A percentile compares a stretch with the other conserved stretches of the same genome.
Conservation (phyloP, 2,329 filamentous ascomycete genomes). For the Acrocalymma vagum region DNA sequence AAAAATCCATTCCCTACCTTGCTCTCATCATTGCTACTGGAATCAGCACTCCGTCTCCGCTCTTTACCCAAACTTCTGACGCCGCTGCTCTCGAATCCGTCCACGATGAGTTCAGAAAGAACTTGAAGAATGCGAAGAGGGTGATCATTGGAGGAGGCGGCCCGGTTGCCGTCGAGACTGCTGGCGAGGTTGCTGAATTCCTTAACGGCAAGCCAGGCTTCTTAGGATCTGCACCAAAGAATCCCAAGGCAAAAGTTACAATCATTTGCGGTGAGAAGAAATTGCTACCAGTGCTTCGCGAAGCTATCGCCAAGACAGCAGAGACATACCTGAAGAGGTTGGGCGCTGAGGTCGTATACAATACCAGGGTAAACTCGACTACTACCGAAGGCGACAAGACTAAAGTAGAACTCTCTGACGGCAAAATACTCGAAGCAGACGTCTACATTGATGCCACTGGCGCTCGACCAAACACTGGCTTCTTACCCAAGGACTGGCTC, state of each 20-base stretch:
- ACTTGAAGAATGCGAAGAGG: constrained; percentile 49
- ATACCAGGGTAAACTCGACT: constrained; percentile 43
- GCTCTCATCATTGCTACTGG: constrained; percentile 66
- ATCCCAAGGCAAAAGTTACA: constrained; percentile 53
- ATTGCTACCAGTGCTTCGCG: constrained; percentile 55
- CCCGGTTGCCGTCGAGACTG: constrained; percentile 59
- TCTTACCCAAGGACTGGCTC: constrained; percentile 60
- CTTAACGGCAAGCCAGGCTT: constrained; percentile 49
- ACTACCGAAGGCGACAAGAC: constrained; percentile 47
- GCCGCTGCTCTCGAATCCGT: constrained; percentile 34
- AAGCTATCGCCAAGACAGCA: constrained; percentile 54
- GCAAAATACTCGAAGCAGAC: constrained; percentile 59
- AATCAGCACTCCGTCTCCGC: constrained; percentile 56
- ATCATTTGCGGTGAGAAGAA: constrained; percentile 54
- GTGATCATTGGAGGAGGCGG: constrained; percentile 61
- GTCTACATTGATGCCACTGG: constrained; percentile 65
- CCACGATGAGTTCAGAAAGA: constrained; percentile 47
- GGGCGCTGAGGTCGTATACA: constrained; percentile 56
- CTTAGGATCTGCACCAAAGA: constrained; percentile 45
- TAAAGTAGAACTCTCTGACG: constrained; percentile 53
- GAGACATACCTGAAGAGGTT: constrained; percentile 56
- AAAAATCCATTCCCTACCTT: constrained; percentile 55
- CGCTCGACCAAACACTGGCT: constrained; percentile 61
- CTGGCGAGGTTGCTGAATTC: constrained; percentile 58
- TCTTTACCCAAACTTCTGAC: constrained; percentile 53